Percentiles rank a stretch among this genome's conserved stretches.
Conservation (phyloP, 768 basidiomycete genomes). For the Crucibulum laeve region DNA sequence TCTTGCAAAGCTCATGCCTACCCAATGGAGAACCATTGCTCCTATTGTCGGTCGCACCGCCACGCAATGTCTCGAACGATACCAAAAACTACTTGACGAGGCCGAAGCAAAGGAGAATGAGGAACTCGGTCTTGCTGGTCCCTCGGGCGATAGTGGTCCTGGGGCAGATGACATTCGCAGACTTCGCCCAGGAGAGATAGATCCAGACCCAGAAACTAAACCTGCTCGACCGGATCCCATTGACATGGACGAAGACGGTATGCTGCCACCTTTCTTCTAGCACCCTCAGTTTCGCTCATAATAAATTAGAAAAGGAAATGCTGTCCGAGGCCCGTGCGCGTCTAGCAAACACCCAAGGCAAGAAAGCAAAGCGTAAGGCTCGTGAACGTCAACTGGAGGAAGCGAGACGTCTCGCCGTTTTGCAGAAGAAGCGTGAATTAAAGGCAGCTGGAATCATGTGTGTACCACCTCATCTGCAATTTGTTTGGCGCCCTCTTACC, state of each 20-base stretch:
- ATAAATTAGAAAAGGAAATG: conserved; percentile 90
- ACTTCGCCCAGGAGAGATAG: conserved; percentile 93
- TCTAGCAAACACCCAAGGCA: conserved; percentile 97
- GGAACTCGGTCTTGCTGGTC: conserved; percentile 87
- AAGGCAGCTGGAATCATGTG: conserved; percentile 98
- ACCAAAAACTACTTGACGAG: conserved; percentile 96
- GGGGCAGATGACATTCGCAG: conserved; percentile 90
- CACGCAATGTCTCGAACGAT: conserved; percentile 95
- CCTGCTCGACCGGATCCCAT: conserved; percentile 98
- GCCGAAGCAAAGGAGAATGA: conserved; percentile 96
- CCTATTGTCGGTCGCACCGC: conserved; percentile 98
- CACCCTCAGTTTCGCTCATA: neutral
- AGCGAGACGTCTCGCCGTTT: conserved; percentile 85
- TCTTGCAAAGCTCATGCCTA: conserved; percentile 98
- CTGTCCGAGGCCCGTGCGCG: conserved; percentile 96
- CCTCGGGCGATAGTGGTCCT: conserved; percentile 74
- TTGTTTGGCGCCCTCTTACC: neutral
- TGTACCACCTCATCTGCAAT: conserved; percentile 20
- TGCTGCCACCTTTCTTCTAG: conserved; percentile 5
- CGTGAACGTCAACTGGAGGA: conserved; percentile 97
- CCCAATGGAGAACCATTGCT: conserved; percentile 99
- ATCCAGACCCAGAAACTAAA: conserved; percentile 98
- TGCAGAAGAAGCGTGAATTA: conserved; percentile 96
- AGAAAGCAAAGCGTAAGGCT: conserved; percentile 98
- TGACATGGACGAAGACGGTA: conserved; percentile 99